Conservation (phyloP, 1,284 basidiomycete genomes). For the Takashimella koratensis region DNA sequence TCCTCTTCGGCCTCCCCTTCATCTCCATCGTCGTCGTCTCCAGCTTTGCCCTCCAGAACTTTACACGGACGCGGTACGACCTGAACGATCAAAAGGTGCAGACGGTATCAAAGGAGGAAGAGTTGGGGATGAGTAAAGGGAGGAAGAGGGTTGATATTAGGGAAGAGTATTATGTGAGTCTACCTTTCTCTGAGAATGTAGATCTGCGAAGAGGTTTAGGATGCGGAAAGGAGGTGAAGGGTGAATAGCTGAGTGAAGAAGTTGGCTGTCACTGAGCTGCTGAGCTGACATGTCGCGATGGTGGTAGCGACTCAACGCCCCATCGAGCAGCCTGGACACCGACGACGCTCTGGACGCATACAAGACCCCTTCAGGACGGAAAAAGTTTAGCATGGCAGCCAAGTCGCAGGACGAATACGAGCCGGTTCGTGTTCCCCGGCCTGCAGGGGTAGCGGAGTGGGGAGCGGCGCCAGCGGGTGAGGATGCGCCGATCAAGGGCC, state of each 20-base stretch:
- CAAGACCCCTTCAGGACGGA: conserved; percentile 7
- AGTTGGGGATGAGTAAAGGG: conserved; percentile 71
- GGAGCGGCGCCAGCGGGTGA: conserved; percentile 61
- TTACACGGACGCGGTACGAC: conserved; percentile 91
- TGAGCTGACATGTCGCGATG: no score
- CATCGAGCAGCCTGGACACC: conserved; percentile 1
- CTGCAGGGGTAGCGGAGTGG: conserved; percentile 81
- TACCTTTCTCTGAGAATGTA: no score
- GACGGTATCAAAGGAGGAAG: conserved; percentile 76
- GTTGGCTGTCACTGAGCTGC: no score
- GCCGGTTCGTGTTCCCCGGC: conserved; percentile 75
- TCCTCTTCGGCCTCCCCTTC: conserved; percentile 81
- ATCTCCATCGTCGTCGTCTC: conserved; percentile 77
- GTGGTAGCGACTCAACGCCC: conserved; percentile 27
- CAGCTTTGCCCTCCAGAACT: conserved; percentile 75
- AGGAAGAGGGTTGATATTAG: conserved; percentile 85
- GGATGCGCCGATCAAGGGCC: conserved; percentile 43
- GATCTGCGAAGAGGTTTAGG: no score
- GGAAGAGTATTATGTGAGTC: conserved; percentile 91
- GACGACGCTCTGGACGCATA: conserved; percentile 10
- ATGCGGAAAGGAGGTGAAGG: no score
- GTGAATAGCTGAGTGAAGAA: no score
- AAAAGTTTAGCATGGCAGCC: conserved; percentile 34
- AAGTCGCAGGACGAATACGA: conserved; percentile 68
- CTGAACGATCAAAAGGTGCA: conserved; percentile 74